These are phyloP conservation scores for Cylindrodendrum hubeiense DNA, from an alignment of 2,329 filamentous ascomycete genomes.

Conservation along the genomic window DNA sequence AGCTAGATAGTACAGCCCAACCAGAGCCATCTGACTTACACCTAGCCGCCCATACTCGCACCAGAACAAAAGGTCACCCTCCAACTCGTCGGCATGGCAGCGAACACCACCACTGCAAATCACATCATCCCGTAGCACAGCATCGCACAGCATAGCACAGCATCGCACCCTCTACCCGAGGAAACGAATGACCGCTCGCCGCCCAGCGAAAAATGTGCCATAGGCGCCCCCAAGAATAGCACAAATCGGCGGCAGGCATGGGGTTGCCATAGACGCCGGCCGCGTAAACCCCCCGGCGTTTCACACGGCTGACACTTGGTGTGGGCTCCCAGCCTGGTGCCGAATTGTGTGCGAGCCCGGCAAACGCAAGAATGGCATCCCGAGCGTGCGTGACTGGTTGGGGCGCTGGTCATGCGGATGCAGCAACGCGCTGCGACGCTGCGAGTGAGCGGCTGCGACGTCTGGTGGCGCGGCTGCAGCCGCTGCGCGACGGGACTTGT, in stretches of 20 bases:
- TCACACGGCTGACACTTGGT: slow-evolving; percentile 7
- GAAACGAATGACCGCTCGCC: slow-evolving; percentile 7
- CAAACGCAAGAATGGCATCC: not conserved
- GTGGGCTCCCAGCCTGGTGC: too few species aligned
- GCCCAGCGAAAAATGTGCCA: not conserved
- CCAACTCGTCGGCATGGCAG: not conserved
- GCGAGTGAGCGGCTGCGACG: slow-evolving; percentile 20
- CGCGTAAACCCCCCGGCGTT: slow-evolving; percentile 1
- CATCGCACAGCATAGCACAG: too few species aligned
- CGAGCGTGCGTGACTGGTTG: slow-evolving; percentile 9
- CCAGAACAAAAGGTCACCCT: slow-evolving; percentile 2
- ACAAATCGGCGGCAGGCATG: not conserved
- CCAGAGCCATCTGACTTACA: slow-evolving; percentile 3
- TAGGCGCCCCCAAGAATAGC: slow-evolving; percentile 10
- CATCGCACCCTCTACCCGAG: not conserved
- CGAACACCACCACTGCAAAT: not conserved
- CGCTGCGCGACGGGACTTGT: slow-evolving; percentile 22
- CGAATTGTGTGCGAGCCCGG: not conserved
- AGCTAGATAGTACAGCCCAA: not conserved
- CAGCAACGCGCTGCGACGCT: slow-evolving; percentile 13
- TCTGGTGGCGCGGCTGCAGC: slow-evolving; percentile 18
- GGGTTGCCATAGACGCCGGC: slow-evolving; percentile 11
- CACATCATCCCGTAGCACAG: slow-evolving; percentile 4
- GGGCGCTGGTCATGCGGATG: slow-evolving; percentile 13
- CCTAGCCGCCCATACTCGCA: slow-evolving; percentile 15